Evolutionary conservation across 2,329 filamentous ascomycete species (phyloP), one percentile per base, ranked within the genome.

Genomic region (Thielaviopsis cerberus): DNA sequence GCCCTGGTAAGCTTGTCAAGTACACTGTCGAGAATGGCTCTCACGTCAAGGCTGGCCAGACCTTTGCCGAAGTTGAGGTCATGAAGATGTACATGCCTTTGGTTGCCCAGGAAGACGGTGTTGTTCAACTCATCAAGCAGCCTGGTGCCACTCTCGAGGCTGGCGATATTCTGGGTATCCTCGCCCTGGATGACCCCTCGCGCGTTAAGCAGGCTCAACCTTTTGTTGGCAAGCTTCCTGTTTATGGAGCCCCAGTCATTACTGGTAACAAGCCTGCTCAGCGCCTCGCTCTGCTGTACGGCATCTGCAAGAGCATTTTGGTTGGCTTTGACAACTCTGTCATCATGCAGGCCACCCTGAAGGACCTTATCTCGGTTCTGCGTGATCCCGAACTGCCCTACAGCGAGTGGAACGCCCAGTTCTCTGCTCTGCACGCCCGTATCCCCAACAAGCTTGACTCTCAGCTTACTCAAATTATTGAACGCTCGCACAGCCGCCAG

Each of bases 51-150:
- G 88, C 94, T 65, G 91, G 91, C 59, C 87, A 97, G 71, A 77
- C 91, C 34, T 98, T 89, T 67, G 92, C 92, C 58, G 92, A 98
- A 71, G 91, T 98, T 48, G 92, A 98, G 73, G 92, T 98, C 72
- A 98, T 98, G 92, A 98, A 98, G 80, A 98, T 98, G 92, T 97
- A 97, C 79, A 98, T 98, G 92, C 92, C 92, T 67, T 78, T 98
- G 58, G 80, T 98, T 62, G 87, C 92, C 2, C 85, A 90, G 68
- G 92, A 98, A 71, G 92, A 95, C 66, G 92, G 92, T 76, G 80
- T 94, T 57, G 91, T 98, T 59, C 92, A 96, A 74, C 81, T 98
- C 66, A 95, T 98, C 77, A 98, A 98, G 81, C 92, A 97, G 74
- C 92, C 92, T 62, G 92, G 92, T 70, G 87, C 92, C n/a, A 94